Conservation (phyloP, 2,329 filamentous ascomycete species). For the Fusarium nelsonii region DNA sequence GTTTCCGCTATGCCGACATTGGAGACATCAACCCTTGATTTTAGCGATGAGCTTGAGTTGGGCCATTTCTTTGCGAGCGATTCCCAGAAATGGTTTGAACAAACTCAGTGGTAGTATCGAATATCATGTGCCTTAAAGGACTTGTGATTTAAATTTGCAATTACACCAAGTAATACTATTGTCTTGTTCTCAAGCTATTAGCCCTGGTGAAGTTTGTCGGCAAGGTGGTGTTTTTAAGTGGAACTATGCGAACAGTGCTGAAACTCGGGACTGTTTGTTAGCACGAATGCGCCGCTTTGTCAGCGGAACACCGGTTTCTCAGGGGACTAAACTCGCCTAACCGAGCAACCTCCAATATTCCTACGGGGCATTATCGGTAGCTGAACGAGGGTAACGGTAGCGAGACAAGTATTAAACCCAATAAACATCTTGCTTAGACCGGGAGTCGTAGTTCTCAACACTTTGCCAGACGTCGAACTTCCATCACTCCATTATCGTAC, state of each 20-base stretch:
- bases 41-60: conserved; percentile 18
- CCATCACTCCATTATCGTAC: not conserved
- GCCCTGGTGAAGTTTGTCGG: too few relatives aligned
- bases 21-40: not conserved
- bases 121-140: too few relatives aligned
- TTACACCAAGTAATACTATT: too few relatives aligned
- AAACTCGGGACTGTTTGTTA: too few relatives aligned
- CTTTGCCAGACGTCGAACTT: too few relatives aligned
- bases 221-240: too few relatives aligned
- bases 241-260: too few relatives aligned
- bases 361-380: not conserved
- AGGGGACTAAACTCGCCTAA: too few relatives aligned
- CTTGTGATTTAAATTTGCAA: too few relatives aligned
- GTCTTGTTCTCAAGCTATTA: too few relatives aligned
- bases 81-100: conserved; percentile 17
- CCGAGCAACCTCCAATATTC: too few relatives aligned
- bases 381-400: not conserved
- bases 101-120: not conserved
- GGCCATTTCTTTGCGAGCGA: conserved; percentile 15
- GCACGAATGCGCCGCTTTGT: not conserved
- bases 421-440: not conserved
- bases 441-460: too few relatives aligned
- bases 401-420: not conserved
- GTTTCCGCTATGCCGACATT: conserved; percentile 5
- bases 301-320: not conserved